Evolutionary conservation across 225 moss, liverwort and hornwort species (phyloP).

Genomic region (Polytrichum formosum): DNA sequence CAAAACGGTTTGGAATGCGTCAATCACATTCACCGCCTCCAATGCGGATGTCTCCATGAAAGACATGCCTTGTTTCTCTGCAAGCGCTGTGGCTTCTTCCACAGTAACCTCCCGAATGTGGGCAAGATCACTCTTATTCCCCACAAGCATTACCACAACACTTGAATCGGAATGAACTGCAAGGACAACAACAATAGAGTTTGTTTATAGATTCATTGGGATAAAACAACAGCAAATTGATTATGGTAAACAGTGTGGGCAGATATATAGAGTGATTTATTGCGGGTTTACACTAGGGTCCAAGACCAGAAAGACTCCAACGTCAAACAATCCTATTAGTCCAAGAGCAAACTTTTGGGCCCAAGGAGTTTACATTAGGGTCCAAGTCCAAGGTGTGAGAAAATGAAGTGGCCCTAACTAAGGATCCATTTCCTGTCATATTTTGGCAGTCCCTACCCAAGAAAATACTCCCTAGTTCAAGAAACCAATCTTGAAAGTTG

Average conservation of each 20-base stretch:
- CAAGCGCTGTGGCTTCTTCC: conserved; percentile 60
- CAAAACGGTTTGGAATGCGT: conserved; percentile 62
- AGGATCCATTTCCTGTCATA: too few species aligned
- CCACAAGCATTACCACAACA: conserved; percentile 71
- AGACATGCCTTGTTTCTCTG: conserved; percentile 62
- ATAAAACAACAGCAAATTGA: background rate
- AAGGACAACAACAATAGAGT: conserved; percentile 7
- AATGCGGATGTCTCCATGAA: conserved; percentile 74
- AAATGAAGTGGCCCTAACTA: too few species aligned
- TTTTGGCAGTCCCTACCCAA: too few species aligned
- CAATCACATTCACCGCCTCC: conserved; percentile 63
- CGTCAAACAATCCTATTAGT: too few species aligned
- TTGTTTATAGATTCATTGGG: too few species aligned
- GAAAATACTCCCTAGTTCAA: too few species aligned
- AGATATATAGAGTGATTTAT: background rate
- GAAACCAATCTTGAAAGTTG: too few species aligned
- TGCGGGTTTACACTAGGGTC: background rate
- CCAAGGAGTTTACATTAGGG: too few species aligned
- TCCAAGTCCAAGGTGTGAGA: too few species aligned
- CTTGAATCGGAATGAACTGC: conserved; percentile 69
- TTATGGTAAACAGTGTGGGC: background rate
- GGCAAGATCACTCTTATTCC: conserved; percentile 68
- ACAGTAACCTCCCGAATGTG: conserved; percentile 61
- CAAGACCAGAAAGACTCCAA: background rate
- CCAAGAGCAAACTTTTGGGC: too few species aligned